A percentile compares a stretch with the other conserved stretches of the same genome.
phyloP scores from a whole-genome alignment of 768 basidiomycete genomes.

The Clitopilus hobsonii region DNA sequence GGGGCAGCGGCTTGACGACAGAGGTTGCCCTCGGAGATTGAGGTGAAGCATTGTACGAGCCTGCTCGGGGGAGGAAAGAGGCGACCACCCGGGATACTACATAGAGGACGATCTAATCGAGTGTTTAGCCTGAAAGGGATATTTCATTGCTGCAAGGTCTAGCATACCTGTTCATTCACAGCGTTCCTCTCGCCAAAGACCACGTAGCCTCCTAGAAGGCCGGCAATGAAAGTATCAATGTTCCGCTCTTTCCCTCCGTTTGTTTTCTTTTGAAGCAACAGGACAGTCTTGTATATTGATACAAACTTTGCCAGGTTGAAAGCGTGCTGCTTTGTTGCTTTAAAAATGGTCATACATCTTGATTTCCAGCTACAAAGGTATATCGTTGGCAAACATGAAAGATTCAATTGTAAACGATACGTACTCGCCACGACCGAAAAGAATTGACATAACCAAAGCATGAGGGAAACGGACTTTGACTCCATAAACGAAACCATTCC shows the following conservation, averaged over 20 bases:
- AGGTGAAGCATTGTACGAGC: slow-evolving; percentile 43
- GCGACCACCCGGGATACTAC: slow-evolving; percentile 90
- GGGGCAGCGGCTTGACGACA: slow-evolving; percentile 67
- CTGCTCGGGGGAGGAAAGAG: slow-evolving; percentile 82
- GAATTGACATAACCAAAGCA: slow-evolving; percentile 92
- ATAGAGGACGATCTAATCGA: slow-evolving; percentile 88
- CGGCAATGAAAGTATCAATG: slow-evolving; percentile 88
- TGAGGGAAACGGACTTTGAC: slow-evolving; percentile 93
- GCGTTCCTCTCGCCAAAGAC: slow-evolving; percentile 85
- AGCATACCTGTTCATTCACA: slow-evolving; percentile 84
- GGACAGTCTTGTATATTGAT: slow-evolving; percentile 81
- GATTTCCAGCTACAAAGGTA: slow-evolving; percentile 55
- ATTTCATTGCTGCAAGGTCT: not conserved
- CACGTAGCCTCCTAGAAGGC: slow-evolving; percentile 86
- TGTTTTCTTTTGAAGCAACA: slow-evolving; percentile 76
- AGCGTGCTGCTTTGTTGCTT: slow-evolving; percentile 87
- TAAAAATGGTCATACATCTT: slow-evolving; percentile 66
- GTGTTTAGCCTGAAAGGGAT: slow-evolving; percentile 6
- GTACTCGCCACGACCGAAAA: slow-evolving; percentile 90
- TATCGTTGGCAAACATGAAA: slow-evolving; percentile 7
- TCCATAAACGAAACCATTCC: slow-evolving; percentile 87
- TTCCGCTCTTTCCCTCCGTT: slow-evolving; percentile 81
- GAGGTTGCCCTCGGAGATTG: slow-evolving; percentile 35
- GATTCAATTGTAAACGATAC: slow-evolving; percentile 25
- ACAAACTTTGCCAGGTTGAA: slow-evolving; percentile 93